phyloP scores from a whole-genome alignment of 1,284 basidiomycete genomes.

The Ganoderma meredithae region DNA sequence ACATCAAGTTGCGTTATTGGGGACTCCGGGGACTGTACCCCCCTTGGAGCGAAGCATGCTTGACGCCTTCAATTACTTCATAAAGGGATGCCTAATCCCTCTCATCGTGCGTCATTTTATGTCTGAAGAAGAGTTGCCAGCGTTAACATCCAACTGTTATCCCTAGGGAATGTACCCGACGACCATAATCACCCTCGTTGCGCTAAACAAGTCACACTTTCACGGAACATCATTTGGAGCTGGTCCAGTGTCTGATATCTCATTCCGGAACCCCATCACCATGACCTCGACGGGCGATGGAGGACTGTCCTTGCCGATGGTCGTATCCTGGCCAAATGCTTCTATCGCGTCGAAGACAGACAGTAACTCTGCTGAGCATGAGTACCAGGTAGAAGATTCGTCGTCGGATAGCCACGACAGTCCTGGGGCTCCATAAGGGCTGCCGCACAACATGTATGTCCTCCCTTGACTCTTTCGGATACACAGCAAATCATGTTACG shows the following conservation, averaged over 20 bases:
- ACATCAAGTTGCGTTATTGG: conserved; percentile 10
- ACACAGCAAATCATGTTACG: no score
- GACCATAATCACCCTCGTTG: conserved; percentile 13
- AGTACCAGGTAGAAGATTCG: no score
- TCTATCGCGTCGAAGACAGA: background rate
- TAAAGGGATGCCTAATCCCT: conserved; percentile 16
- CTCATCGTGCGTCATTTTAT: conserved; percentile 8
- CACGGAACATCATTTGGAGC: conserved; percentile 1
- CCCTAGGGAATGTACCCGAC: conserved; percentile 15
- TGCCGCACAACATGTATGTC: no score
- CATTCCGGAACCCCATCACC: background rate
- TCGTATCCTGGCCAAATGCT: background rate
- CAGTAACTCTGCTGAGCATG: no score
- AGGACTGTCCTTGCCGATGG: background rate
- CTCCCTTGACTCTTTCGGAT: no score
- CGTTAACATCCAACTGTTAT: background rate
- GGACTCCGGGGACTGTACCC: background rate
- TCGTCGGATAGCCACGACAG: no score
- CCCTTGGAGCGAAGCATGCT: background rate
- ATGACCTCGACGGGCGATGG: background rate
- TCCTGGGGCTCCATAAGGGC: no score
- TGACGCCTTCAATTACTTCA: conserved; percentile 15
- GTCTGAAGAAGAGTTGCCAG: no score
- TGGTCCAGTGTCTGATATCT: background rate
- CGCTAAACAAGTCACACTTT: conserved; percentile 16